Evolutionary conservation across 352 stramenopile genomes (phyloP), one percentile per base, ranked within the genome.

Genomic region (Phytophthora ohioensis): DNA sequence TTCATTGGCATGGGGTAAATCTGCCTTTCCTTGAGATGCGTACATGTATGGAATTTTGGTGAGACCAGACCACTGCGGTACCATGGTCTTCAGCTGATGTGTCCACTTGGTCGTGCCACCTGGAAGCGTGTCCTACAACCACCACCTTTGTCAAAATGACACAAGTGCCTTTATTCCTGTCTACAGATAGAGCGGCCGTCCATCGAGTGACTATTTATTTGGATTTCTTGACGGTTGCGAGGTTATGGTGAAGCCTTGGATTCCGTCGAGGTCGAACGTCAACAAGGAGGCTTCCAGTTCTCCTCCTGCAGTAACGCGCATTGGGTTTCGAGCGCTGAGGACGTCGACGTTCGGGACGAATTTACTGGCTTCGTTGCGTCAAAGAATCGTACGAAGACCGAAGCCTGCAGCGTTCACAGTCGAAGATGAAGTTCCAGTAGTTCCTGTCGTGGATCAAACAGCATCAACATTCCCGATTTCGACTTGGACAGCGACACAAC

Each of bases 201-300:
- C 21, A 2, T 27, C 21, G 21, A 27, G 21, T 27, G 21, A 27
- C 21, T 21, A 21, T 21, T 21, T 21, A 21, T 21, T 21, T 21
- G 21, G 21, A 21, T 21, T 21, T 27, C 21, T 27, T 27, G 21
- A 27, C 21, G 21, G 21, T 27, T 27, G 21, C 21, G 21, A 27
- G 21, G 21, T 27, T 15, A 73, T 73, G 69, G 69, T 76, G 21
- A 73, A 76, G 36, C 9, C 42, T 17, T 72, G 68, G 68, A 43
- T 62, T 42, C 48, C 51, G 8, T 59, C 60, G n/a, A 61, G 61
- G 6, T 9, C n/a, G 4, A 68, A 61, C 49, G 7, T 34, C 12
- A 69, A 49, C 43, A 64, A 57, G 36, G 36, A 73, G 36, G 46
- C 15, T 31, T 11, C 42, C 10, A 53, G 41, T 57, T 66, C 56